These are phyloP conservation scores for Alternaria burnsii DNA, from an alignment of 2,329 filamentous ascomycete species.

Conservation along the genomic window DNA sequence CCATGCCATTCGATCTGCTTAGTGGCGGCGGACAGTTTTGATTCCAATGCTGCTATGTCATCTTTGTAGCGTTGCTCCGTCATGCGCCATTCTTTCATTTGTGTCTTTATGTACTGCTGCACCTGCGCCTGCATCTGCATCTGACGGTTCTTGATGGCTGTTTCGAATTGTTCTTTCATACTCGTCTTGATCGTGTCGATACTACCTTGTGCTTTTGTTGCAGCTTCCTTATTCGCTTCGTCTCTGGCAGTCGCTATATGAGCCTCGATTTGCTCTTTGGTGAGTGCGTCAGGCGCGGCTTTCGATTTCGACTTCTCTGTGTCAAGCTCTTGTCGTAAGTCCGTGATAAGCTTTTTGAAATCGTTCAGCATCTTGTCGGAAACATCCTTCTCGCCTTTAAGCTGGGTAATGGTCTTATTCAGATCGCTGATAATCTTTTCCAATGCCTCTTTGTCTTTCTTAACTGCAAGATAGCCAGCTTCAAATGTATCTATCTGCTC, in stretches of 20 bases:
- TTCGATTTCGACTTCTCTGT: not conserved
- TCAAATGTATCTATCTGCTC: not conserved
- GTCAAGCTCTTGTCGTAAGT: not conserved
- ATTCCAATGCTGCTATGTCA: not conserved
- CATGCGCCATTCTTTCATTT: not conserved
- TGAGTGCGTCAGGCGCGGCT: not conserved
- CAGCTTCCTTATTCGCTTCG: not conserved
- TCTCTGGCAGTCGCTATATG: not conserved
- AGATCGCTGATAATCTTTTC: slow-evolving; percentile 1
- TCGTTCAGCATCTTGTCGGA: not conserved
- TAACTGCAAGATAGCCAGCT: not conserved
- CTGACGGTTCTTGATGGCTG: not conserved
- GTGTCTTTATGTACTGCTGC: not conserved
- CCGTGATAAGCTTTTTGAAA: not conserved
- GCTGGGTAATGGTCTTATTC: not conserved
- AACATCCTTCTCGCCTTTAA: not conserved
- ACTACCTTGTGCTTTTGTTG: not conserved
- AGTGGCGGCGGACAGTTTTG: not conserved
- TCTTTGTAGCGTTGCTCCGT: not conserved
- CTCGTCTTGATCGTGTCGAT: not conserved
- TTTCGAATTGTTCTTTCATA: not conserved
- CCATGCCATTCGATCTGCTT: not conserved
- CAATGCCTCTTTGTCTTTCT: not conserved
- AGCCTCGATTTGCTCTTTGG: not conserved
- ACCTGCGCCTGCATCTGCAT: not conserved